These are phyloP conservation scores for Fusarium sp. DNA, from an alignment of 2,329 filamentous ascomycete species.

Conservation along the genomic window DNA sequence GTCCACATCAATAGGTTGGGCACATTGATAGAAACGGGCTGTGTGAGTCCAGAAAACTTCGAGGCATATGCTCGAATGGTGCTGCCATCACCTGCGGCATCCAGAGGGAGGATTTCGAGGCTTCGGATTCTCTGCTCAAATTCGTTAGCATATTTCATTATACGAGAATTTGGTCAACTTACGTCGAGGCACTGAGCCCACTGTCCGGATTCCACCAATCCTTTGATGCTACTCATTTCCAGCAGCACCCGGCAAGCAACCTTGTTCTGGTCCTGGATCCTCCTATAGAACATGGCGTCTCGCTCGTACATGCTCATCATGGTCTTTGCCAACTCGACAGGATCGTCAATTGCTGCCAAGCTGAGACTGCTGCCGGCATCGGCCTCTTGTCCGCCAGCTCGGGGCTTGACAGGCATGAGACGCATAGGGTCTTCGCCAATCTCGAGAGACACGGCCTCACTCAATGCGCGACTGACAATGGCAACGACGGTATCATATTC, in stretches of 20 bases:
- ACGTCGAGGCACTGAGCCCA: slow-evolving; percentile 69
- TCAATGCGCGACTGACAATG: slow-evolving; percentile 89
- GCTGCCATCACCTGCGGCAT: slow-evolving; percentile 77
- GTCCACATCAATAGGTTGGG: slow-evolving; percentile 95
- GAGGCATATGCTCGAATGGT: slow-evolving; percentile 82
- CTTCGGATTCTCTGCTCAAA: slow-evolving; percentile 71
- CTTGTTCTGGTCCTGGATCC: slow-evolving; percentile 66
- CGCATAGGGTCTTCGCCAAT: slow-evolving; percentile 83
- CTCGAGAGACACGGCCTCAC: slow-evolving; percentile 87
- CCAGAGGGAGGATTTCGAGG: slow-evolving; percentile 82
- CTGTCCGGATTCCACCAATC: slow-evolving; percentile 61
- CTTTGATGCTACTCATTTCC: slow-evolving; percentile 70
- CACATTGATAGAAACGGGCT: slow-evolving; percentile 86
- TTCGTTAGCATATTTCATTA: slow-evolving; percentile 25
- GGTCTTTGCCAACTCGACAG: slow-evolving; percentile 65
- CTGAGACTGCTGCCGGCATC: slow-evolving; percentile 66
- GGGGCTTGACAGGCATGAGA: slow-evolving; percentile 81
- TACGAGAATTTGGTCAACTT: slow-evolving; percentile 46
- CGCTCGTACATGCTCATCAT: slow-evolving; percentile 72
- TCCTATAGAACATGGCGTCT: slow-evolving; percentile 68
- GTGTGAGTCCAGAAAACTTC: slow-evolving; percentile 80
- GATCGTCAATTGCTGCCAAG: slow-evolving; percentile 68
- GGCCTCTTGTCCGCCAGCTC: slow-evolving; percentile 55
- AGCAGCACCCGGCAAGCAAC: slow-evolving; percentile 65
- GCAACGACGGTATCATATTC: slow-evolving; percentile 95